Evolutionary conservation across 805 yeast species (phyloP).

Genomic region (Monosporozyma yasuniensis): DNA sequence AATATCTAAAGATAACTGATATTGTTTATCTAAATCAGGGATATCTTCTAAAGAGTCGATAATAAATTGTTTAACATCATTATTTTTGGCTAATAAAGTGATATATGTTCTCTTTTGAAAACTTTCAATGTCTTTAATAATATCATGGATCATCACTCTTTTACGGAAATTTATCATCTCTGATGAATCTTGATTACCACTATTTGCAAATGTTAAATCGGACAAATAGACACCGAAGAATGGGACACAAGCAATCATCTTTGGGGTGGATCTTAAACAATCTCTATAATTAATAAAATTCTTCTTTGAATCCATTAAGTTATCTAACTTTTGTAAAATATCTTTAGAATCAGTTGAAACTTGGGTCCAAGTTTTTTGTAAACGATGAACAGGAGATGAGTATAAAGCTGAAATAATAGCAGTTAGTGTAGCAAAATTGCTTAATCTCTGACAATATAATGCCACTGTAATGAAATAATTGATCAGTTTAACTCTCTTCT

Average conservation of each 20-base stretch:
- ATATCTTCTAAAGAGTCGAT: conserved; percentile 22
- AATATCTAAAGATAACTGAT: conserved; percentile 58
- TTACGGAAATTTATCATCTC: conserved; percentile 74
- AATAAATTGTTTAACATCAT: conserved; percentile 48
- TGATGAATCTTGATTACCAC: conserved; percentile 75
- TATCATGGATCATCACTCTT: conserved; percentile 59
- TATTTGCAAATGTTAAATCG: conserved; percentile 79
- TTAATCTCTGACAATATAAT: conserved; percentile 60
- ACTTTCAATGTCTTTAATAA: conserved; percentile 64
- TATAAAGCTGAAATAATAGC: conserved; percentile 82
- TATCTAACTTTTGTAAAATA: conserved; percentile 60
- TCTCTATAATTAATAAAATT: conserved; percentile 85
- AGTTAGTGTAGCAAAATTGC: conserved; percentile 86
- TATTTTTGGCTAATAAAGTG: conserved; percentile 54
- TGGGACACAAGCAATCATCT: conserved; percentile 76
- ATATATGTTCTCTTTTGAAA: conserved; percentile 46
- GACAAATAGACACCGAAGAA: conserved; percentile 86
- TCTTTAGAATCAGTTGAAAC: conserved; percentile 49
- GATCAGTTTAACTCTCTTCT: conserved; percentile 59
- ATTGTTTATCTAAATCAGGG: conserved; percentile 74
- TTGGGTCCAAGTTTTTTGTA: conserved; percentile 74
- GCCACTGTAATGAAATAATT: conserved; percentile 73
- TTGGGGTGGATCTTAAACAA: conserved; percentile 50
- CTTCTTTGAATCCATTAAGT: conserved; percentile 77
- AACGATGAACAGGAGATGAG: conserved; percentile 77